A percentile compares a stretch with the other conserved stretches of the same genome.
Evolutionary conservation across 768 basidiomycete genomes (phyloP).

Genomic region (Phanerodontia chrysosporium): DNA sequence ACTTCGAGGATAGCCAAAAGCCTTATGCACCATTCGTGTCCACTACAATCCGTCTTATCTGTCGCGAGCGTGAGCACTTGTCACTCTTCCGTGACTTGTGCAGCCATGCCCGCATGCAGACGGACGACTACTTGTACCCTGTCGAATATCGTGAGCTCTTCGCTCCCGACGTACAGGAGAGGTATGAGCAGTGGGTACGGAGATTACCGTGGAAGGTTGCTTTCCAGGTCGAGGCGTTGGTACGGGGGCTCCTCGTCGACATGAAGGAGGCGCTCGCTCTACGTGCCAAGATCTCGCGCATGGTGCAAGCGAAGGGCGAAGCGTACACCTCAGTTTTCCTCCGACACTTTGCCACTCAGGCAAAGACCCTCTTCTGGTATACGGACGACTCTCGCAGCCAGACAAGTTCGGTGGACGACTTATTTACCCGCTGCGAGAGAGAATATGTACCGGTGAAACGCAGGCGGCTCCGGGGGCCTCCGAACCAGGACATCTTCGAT

Average conservation of each 20-base stretch:
- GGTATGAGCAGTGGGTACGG: constrained; percentile 29
- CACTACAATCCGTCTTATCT: constrained; percentile 46
- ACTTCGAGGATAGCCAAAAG: constrained; percentile 33
- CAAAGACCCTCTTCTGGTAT: constrained; percentile 20
- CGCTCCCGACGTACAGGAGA: constrained; percentile 28
- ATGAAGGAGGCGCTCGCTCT: constrained; percentile 38
- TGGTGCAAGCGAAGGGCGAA: constrained; percentile 1
- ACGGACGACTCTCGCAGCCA: constrained; percentile 9
- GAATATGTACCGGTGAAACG: constrained; percentile 19
- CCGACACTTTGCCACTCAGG: constrained; percentile 31
- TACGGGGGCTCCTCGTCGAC: constrained; percentile 36
- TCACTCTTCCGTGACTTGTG: constrained; percentile 39
- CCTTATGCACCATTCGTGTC: constrained; percentile 47
- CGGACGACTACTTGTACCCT: constrained; percentile 29
- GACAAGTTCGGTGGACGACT: constrained; percentile 6
- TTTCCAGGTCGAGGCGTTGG: constrained; percentile 49
- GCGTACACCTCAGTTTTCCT: constrained; percentile 28
- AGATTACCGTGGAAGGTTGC: constrained; percentile 44
- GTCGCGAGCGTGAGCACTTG: constrained; percentile 16
- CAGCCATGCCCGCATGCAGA: constrained; percentile 31
- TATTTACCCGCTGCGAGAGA: constrained; percentile 25
- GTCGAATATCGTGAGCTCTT: constrained; percentile 42
- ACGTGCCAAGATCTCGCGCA: not conserved
- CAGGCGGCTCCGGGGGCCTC: not conserved
- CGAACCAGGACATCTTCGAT: constrained; percentile 32